Evolutionary conservation across 305 asterid species (phyloP).

Genomic region (Euphrasia arctica): DNA sequence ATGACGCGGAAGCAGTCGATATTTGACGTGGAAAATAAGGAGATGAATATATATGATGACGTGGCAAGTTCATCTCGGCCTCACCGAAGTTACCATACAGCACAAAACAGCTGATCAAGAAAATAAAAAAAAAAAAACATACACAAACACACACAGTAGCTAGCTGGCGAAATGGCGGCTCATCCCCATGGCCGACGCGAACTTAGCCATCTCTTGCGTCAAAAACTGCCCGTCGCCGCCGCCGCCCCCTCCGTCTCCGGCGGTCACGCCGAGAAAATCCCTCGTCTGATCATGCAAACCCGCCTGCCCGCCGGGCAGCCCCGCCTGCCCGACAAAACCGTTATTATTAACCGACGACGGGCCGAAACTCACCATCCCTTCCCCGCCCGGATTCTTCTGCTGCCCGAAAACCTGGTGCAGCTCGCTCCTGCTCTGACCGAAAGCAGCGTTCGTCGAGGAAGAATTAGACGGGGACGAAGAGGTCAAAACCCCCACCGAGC

Average conservation of each 20-base stretch:
- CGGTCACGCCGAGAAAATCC: conserved; percentile 80
- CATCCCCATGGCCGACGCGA: conserved; percentile 78
- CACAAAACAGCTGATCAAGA: conserved; percentile 17
- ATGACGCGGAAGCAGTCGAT: too few relatives aligned
- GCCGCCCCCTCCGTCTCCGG: conserved; percentile 30
- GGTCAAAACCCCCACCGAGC: conserved; percentile 54
- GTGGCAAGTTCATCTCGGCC: conserved; percentile 28
- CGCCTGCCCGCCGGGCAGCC: conserved; percentile 14
- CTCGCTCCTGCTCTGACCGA: conserved; percentile 38
- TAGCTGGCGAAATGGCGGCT: conserved; percentile 58
- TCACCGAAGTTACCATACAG: conserved; percentile 27
- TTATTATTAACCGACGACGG: background rate
- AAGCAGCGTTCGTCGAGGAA: conserved; percentile 32
- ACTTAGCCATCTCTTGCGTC: conserved; percentile 65
- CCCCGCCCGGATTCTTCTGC: conserved; percentile 30
- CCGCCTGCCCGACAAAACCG: conserved; percentile 3
- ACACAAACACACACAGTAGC: background rate
- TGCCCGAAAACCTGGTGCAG: conserved; percentile 48
- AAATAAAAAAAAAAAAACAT: background rate
- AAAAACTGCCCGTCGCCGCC: conserved; percentile 47
- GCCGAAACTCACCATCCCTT: conserved; percentile 33
- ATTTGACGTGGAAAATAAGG: conserved; percentile 26
- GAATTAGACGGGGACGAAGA: conserved; percentile 42
- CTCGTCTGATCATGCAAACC: conserved; percentile 59
- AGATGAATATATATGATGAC: conserved; percentile 23